These are phyloP conservation scores for Prunus salicina DNA, from an alignment of 306 rosid genomes.

Conservation along the genomic window DNA sequence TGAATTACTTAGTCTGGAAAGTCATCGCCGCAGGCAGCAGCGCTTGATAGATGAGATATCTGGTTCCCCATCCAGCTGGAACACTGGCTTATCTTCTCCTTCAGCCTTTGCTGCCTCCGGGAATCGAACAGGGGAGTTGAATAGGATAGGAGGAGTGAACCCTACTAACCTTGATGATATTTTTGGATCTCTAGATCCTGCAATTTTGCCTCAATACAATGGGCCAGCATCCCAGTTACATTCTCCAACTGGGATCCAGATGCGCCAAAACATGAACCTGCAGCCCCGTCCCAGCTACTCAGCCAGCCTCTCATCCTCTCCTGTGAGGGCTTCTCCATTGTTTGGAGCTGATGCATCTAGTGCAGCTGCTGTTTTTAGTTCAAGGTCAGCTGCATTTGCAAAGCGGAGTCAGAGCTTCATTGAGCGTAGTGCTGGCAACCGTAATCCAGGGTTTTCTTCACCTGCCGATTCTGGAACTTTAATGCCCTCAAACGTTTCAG, in stretches of 20 bases:
- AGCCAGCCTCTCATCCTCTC: slow-evolving; percentile 40
- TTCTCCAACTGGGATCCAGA: slow-evolving; percentile 53
- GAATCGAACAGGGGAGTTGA: slow-evolving; percentile 42
- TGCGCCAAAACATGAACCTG: slow-evolving; percentile 51
- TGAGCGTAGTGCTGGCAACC: slow-evolving; percentile 42
- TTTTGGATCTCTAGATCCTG: slow-evolving; percentile 49
- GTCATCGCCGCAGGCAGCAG: slow-evolving; percentile 46
- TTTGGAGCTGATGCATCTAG: slow-evolving; percentile 34
- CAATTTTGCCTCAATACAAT: slow-evolving; percentile 52
- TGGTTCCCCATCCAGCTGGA: slow-evolving; percentile 59
- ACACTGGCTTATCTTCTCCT: slow-evolving; percentile 36
- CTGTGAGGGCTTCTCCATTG: slow-evolving; percentile 46
- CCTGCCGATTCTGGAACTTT: slow-evolving; percentile 26
- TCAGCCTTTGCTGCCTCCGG: slow-evolving; percentile 41
- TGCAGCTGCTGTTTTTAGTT: slow-evolving; percentile 37
- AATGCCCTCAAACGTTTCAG: slow-evolving; percentile 38
- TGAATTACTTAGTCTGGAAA: slow-evolving; percentile 45
- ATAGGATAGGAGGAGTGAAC: slow-evolving; percentile 45
- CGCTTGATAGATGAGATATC: slow-evolving; percentile 52
- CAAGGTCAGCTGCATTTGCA: slow-evolving; percentile 57
- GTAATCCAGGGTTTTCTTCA: slow-evolving; percentile 47
- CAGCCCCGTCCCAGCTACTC: slow-evolving; percentile 47
- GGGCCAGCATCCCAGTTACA: slow-evolving; percentile 48
- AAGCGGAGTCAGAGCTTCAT: slow-evolving; percentile 70
- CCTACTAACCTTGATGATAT: slow-evolving; percentile 63